Evolutionary conservation across 768 basidiomycete species (phyloP).

Genomic region (Podaxis sp.): DNA sequence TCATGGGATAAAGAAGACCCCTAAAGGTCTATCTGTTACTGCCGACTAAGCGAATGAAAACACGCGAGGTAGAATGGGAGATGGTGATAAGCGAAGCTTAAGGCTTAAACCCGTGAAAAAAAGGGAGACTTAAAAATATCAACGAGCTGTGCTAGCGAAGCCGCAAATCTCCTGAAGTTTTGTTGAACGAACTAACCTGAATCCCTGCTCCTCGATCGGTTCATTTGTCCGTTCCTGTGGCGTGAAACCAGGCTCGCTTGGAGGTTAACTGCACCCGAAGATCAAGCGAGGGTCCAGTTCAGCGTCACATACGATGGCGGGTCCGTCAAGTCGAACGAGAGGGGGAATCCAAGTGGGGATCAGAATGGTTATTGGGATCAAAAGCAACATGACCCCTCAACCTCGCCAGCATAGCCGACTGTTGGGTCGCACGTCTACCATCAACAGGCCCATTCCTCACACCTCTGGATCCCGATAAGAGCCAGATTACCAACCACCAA

Average conservation of each 20-base stretch:
- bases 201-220: not conserved
- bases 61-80: not conserved
- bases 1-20: not conserved
- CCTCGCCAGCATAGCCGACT: not conserved
- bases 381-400: not conserved
- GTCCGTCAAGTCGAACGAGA: not conserved
- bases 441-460: too few species aligned
- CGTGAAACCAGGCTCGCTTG: too few species aligned
- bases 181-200: not conserved
- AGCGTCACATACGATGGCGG: too few species aligned
- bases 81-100: not conserved
- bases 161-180: not conserved
- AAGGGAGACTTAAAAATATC: not conserved
- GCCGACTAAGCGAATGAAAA: not conserved
- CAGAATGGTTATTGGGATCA: not conserved
- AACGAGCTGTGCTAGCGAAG: not conserved
- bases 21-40: not conserved
- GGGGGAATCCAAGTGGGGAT: not conserved
- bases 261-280: too few species aligned
- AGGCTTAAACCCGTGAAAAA: not conserved
- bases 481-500: too few species aligned
- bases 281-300: too few species aligned
- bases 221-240: too few species aligned
- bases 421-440: not conserved
- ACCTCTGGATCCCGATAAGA: too few species aligned